Evolutionary conservation across 1,139 yeast genomes (phyloP).

Genomic region (Wickerhamomyces sp.): DNA sequence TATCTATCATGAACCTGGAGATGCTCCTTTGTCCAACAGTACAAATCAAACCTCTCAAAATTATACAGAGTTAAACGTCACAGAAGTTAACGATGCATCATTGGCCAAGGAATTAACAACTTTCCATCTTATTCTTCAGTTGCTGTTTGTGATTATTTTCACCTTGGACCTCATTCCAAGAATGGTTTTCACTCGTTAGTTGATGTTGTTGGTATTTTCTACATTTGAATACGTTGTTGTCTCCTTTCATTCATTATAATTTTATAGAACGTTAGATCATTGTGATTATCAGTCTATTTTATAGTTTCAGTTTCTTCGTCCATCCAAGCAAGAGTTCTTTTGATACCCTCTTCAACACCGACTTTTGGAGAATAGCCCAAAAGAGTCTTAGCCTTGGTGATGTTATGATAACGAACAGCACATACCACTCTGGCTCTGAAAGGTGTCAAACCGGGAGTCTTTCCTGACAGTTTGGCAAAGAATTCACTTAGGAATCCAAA

Average conservation of each 20-base stretch:
- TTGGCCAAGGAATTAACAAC: background rate
- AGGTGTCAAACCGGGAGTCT: slow-evolving; percentile 93
- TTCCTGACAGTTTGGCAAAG: slow-evolving; percentile 62
- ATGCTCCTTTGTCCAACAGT: too few relatives aligned
- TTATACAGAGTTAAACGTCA: too few relatives aligned
- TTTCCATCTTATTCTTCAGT: background rate
- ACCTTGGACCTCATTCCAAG: background rate
- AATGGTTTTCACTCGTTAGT: too few relatives aligned
- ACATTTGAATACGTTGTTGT: slow-evolving; percentile 1
- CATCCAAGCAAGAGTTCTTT: slow-evolving; percentile 81
- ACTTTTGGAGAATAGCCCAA: slow-evolving; percentile 82
- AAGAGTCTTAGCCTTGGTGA: slow-evolving; percentile 72
- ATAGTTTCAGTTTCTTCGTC: slow-evolving; percentile 64
- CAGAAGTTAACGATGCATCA: background rate
- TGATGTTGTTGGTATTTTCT: background rate
- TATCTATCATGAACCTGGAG: too few relatives aligned
- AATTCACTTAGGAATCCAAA: slow-evolving; percentile 79
- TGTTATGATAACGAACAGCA: slow-evolving; percentile 93
- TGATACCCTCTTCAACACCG: slow-evolving; percentile 76
- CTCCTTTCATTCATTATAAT: too few relatives aligned
- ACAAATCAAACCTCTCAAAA: too few relatives aligned
- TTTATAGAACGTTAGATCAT: too few relatives aligned
- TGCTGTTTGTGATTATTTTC: background rate
- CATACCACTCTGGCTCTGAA: slow-evolving; percentile 90
- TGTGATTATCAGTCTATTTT: too few relatives aligned